These are phyloP conservation scores for Magnusiomyces tetraspermus DNA, from an alignment of 1,139 yeast genomes.

Conservation along the genomic window DNA sequence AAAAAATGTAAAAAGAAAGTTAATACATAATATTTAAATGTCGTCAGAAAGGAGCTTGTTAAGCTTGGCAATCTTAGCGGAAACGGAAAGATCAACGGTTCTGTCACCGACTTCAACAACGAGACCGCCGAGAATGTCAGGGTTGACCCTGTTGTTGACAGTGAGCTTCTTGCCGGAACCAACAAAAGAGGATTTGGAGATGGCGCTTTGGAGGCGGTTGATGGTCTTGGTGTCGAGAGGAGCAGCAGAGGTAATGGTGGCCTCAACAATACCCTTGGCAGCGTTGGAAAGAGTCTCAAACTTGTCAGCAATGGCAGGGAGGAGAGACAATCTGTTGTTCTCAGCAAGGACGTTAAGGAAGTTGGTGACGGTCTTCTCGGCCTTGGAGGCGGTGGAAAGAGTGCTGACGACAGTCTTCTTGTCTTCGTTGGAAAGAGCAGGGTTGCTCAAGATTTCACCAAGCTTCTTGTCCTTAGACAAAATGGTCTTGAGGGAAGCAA, in stretches of 20 bases:
- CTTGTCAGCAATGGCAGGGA: constrained; percentile 58
- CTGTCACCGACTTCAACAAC: constrained; percentile 94
- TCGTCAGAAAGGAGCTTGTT: constrained; percentile 74
- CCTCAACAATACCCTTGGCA: constrained; percentile 77
- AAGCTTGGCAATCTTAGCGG: constrained; percentile 76
- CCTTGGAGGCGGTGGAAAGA: constrained; percentile 43
- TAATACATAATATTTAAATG: constrained; percentile 9
- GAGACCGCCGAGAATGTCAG: constrained; percentile 92
- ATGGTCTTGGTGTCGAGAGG: constrained; percentile 77
- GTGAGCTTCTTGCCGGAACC: constrained; percentile 81
- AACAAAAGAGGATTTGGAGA: constrained; percentile 68
- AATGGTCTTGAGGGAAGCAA: constrained; percentile 48
- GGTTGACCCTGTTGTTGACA: constrained; percentile 72
- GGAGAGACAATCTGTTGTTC: constrained; percentile 80
- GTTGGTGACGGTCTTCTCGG: constrained; percentile 72
- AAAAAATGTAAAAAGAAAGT: background rate
- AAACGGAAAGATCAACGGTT: constrained; percentile 87
- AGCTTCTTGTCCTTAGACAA: constrained; percentile 58
- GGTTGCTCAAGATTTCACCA: constrained; percentile 58
- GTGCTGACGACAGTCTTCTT: constrained; percentile 62
- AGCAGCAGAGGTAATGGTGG: constrained; percentile 79
- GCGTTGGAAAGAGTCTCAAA: constrained; percentile 78
- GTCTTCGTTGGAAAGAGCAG: constrained; percentile 70
- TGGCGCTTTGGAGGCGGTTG: constrained; percentile 69
- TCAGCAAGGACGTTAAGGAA: constrained; percentile 80